Evolutionary conservation across 257 asterid species (phyloP), one percentile per base, ranked within the genome.

Genomic region (Solanum stenotomum): DNA sequence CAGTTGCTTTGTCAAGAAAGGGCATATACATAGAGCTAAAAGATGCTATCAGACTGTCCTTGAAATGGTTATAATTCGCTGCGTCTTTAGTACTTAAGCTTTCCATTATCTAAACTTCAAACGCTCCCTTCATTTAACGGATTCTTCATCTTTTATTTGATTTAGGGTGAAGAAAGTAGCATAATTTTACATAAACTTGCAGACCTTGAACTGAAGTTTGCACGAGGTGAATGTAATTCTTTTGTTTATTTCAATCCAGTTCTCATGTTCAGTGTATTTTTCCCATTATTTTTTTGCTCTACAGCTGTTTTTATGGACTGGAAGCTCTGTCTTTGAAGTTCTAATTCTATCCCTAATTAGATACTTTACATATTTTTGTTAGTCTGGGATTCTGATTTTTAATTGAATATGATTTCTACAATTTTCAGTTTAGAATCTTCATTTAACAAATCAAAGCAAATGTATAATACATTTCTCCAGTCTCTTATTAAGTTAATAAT

Each of bases 21-120:
- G 76, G 33, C 0, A 59, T 59, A 0, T 0, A 5, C 1, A 52
- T 2, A 6, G n/a, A 52, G n/a, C n/a, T 16, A 2, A 18, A 52
- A 18, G 0, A 2, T 18, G 63, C 23, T 52, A 18, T 18, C 0
- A 52, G 63, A 1, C 0, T 52, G n/a, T 2, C 63, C 61, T 52
- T 52, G 0, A 16, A 52, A 16, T 52, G 61, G 61, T 52, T 52
- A 16, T 52, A 52, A 6, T 52, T 52, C 10, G 2, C 63, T 52
- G n/a, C n/a, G 1, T 52, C 63, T 52, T 52, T 0, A 18, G 63
- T 52, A 18, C 63, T 18, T 18, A 52, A 52, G 63, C 18, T 52
- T 52, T 52, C 63, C 4, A 0, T 52, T 18, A 0, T 52, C n/a
- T 18, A 52, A 52, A 52, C 63, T 52, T 52, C 63, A 52, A 52